Evolutionary conservation across 495 filamentous ascomycete genomes (phyloP).

Genomic region (Tuber aestivum): DNA sequence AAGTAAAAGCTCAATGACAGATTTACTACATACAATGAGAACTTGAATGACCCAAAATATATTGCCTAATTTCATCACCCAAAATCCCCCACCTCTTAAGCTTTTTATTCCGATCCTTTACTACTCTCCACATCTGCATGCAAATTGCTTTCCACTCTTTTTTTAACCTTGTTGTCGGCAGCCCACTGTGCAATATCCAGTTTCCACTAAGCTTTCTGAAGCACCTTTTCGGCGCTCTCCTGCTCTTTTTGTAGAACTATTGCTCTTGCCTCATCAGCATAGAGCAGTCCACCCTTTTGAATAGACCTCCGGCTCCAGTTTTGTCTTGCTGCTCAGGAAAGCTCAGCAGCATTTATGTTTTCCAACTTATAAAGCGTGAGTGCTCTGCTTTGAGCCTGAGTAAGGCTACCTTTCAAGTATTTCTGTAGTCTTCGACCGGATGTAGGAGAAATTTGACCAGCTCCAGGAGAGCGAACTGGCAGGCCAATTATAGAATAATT

Average conservation of each 20-base stretch:
- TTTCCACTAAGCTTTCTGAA: neutral
- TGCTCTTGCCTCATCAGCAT: too few relatives aligned
- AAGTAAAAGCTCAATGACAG: too few relatives aligned
- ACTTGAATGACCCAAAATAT: too few relatives aligned
- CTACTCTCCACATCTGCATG: neutral
- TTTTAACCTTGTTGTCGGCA: too few relatives aligned
- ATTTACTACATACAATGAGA: too few relatives aligned
- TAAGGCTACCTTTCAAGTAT: too few relatives aligned
- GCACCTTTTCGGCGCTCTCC: neutral
- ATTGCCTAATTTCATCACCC: too few relatives aligned
- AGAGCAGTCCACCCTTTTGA: neutral
- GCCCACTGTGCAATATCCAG: neutral
- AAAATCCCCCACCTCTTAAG: too few relatives aligned
- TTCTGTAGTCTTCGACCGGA: neutral
- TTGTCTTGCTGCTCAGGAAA: neutral
- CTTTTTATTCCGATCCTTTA: neutral
- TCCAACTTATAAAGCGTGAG: neutral
- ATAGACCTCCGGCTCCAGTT: neutral
- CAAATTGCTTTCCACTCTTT: neutral
- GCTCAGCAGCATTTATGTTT: neutral
- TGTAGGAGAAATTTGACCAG: too few relatives aligned
- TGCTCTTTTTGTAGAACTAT: neutral
- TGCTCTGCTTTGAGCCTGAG: neutral
- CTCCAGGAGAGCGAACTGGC: too few relatives aligned
- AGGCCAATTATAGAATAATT: too few relatives aligned